These are phyloP conservation scores for Solanum sparsipilum DNA, from an alignment of 257 asterid genomes.

Conservation along the genomic window DNA sequence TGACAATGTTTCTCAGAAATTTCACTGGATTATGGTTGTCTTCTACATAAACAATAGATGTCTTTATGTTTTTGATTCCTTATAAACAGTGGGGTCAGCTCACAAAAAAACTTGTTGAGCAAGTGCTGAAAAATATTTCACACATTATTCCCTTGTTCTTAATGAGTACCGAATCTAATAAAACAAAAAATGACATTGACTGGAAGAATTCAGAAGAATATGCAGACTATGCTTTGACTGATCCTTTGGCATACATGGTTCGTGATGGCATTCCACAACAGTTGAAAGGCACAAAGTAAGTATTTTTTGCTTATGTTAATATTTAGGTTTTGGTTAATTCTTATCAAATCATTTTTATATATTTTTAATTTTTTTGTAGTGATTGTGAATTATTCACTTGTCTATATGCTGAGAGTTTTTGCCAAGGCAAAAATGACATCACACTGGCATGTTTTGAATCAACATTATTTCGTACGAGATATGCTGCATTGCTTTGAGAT, in stretches of 20 bases:
- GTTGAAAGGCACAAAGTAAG: background rate
- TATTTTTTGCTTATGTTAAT: background rate
- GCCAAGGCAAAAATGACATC: background rate
- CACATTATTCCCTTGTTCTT: too few relatives aligned
- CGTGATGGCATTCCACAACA: background rate
- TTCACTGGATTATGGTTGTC: background rate
- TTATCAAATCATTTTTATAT: too few relatives aligned
- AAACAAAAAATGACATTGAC: background rate
- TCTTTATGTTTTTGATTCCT: too few relatives aligned
- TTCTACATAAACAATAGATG: background rate
- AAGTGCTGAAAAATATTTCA: too few relatives aligned
- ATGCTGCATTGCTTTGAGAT: background rate
- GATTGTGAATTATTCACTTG: background rate
- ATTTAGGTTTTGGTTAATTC: background rate
- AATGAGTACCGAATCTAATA: too few relatives aligned
- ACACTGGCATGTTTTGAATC: background rate
- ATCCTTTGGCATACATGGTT: background rate
- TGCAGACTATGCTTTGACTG: background rate
- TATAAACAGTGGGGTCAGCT: background rate
- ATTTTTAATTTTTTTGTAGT: too few relatives aligned
- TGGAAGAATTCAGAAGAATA: background rate
- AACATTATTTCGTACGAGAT: too few relatives aligned
- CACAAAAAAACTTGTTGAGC: background rate
- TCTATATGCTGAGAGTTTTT: background rate
- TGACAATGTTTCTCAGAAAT: too few relatives aligned